Evolutionary conservation across 1,139 yeast genomes (phyloP).

Genomic region (Lodderomyces metapsilosis): DNA sequence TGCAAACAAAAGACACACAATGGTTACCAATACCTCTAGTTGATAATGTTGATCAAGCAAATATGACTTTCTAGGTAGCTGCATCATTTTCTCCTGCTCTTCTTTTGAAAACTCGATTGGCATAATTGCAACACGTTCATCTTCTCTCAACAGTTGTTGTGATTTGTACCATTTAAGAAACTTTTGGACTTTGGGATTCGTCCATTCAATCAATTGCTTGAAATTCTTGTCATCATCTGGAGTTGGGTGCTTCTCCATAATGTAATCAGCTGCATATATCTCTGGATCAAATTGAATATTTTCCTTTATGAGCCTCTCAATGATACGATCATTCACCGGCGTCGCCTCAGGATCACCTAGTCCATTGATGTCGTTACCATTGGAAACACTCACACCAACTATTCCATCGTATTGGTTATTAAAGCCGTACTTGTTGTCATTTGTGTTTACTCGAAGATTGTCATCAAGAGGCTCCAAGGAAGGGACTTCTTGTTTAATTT

Average conservation of each 20-base stretch:
- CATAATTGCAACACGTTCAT: constrained; percentile 28
- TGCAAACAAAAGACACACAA: constrained; percentile 68
- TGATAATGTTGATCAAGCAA: constrained; percentile 50
- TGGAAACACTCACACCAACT: constrained; percentile 63
- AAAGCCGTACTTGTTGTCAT: constrained; percentile 66
- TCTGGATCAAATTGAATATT: constrained; percentile 83
- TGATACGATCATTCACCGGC: constrained; percentile 52
- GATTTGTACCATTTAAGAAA: constrained; percentile 52
- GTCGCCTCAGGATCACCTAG: constrained; percentile 74
- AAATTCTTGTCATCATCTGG: constrained; percentile 57
- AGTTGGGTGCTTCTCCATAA: constrained; percentile 56
- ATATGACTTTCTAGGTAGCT: constrained; percentile 64
- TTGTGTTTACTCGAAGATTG: background rate
- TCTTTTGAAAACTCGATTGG: constrained; percentile 52
- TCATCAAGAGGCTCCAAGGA: constrained; percentile 13
- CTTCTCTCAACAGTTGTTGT: constrained; percentile 23
- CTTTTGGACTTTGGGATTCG: constrained; percentile 44
- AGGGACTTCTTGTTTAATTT: constrained; percentile 38
- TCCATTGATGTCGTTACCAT: constrained; percentile 92
- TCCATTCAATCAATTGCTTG: constrained; percentile 53
- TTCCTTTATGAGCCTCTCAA: constrained; percentile 68
- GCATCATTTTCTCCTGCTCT: constrained; percentile 66
- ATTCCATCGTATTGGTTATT: constrained; percentile 62
- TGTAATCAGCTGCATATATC: constrained; percentile 81
- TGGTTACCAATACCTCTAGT: constrained; percentile 51